Percentiles rank a stretch among this genome's conserved stretches.
phyloP scores from a whole-genome alignment of 257 asterid genomes.

The Penstemon newberryi region DNA sequence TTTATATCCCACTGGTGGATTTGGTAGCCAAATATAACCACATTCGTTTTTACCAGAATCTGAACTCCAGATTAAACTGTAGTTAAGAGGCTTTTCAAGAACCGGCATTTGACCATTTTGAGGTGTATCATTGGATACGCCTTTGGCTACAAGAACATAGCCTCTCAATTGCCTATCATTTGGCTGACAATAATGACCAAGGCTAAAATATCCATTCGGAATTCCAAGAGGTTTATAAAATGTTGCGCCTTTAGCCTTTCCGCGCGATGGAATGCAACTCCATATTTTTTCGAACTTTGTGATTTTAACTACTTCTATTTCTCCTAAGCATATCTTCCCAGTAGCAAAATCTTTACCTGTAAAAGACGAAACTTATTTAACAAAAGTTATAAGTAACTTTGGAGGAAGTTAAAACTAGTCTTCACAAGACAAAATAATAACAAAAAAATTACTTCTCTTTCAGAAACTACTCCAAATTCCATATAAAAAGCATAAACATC shows the following conservation, averaged over 20 bases:
- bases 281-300: conserved; percentile 58
- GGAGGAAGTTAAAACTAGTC: background rate
- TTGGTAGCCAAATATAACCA: conserved; percentile 81
- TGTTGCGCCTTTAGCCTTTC: conserved; percentile 44
- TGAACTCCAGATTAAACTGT: conserved; percentile 50
- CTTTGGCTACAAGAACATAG: conserved; percentile 63
- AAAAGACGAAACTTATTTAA: conserved; percentile 23
- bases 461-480: too few relatives aligned
- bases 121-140: conserved; percentile 24
- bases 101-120: conserved; percentile 30
- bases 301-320: conserved; percentile 62
- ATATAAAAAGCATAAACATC: too few relatives aligned
- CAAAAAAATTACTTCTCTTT: too few relatives aligned
- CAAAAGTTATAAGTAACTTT: conserved; percentile 2
- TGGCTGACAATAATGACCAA: conserved; percentile 78
- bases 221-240: conserved; percentile 63
- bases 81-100: conserved; percentile 64
- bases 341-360: conserved; percentile 73
- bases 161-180: conserved; percentile 52
- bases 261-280: conserved; percentile 48
- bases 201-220: conserved; percentile 67
- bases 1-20: conserved; percentile 70
- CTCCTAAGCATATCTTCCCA: conserved; percentile 74
- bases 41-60: conserved; percentile 36
- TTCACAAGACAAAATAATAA: too few relatives aligned